Conservation (phyloP, 164 flowering plant genomes). For the Vitis riparia region DNA sequence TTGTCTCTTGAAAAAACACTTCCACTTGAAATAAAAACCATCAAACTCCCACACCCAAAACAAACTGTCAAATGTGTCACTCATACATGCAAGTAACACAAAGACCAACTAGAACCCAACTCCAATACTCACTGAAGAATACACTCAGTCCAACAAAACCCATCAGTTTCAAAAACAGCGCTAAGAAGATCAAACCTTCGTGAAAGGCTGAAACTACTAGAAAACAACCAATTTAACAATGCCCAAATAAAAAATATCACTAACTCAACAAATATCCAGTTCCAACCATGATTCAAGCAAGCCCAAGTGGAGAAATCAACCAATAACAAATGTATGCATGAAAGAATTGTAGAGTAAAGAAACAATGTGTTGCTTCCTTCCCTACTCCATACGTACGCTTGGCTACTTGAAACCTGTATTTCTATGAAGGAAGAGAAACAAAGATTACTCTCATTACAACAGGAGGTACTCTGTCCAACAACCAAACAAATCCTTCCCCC, state of each 20-base stretch:
- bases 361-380: slow-evolving; percentile 27
- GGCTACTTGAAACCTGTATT: slow-evolving; percentile 9
- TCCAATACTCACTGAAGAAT: background rate
- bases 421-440: too few species aligned
- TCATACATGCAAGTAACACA: background rate
- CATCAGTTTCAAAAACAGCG: background rate
- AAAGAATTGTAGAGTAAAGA: background rate
- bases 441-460: too few species aligned
- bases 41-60: background rate
- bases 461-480: too few species aligned
- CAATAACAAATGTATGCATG: background rate
- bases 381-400: slow-evolving; percentile 29
- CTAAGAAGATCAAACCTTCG: background rate
- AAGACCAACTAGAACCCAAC: background rate
- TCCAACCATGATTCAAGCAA: background rate
- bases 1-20: background rate
- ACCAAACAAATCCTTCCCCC: too few species aligned
- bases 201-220: background rate
- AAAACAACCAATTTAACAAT: background rate
- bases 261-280: background rate
- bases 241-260: background rate
- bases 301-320: background rate
- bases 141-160: background rate
- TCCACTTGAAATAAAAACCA: background rate
- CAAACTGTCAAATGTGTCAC: background rate